These are phyloP conservation scores for Atkinsonella texensis DNA, from an alignment of 2,329 filamentous ascomycete species.

Conservation along the genomic window DNA sequence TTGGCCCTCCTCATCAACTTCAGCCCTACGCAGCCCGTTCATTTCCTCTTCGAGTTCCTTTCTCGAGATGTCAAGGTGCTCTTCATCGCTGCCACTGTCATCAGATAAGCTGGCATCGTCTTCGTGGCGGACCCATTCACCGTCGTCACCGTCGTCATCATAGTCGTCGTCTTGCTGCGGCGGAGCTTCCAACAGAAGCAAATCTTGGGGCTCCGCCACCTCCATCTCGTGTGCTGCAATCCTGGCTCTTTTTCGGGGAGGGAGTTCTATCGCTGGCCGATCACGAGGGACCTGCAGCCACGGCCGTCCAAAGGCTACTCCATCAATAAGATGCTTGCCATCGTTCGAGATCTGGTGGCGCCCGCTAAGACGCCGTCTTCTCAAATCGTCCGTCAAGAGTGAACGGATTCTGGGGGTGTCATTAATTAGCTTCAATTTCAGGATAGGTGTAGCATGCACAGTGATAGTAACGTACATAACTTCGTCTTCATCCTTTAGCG, in stretches of 20 bases:
- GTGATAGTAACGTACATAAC: conserved; percentile 52
- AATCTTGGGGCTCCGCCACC: conserved; percentile 14
- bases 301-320: conserved; percentile 69
- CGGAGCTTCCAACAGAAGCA: conserved; percentile 22
- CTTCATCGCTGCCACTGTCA: not conserved
- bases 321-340: conserved; percentile 74
- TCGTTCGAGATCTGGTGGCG: conserved; percentile 69
- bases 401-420: conserved; percentile 54
- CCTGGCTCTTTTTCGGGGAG: conserved; percentile 58
- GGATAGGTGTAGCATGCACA: too few species aligned
- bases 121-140: not conserved
- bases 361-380: conserved; percentile 59
- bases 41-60: conserved; percentile 2
- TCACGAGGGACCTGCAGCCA: conserved; percentile 46
- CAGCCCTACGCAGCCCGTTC: not conserved
- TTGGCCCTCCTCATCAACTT: not conserved
- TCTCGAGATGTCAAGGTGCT: conserved; percentile 7
- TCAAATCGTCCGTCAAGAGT: conserved; percentile 62
- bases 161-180: conserved; percentile 23
- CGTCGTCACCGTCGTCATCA: conserved; percentile 17
- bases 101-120: conserved; percentile 1
- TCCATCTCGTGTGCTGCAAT: conserved; percentile 28
- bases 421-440: too few species aligned
- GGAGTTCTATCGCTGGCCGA: conserved; percentile 58
- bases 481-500: conserved; percentile 75